phyloP scores from a whole-genome alignment of 1,284 basidiomycete species.

The Omphalotus olearius region DNA sequence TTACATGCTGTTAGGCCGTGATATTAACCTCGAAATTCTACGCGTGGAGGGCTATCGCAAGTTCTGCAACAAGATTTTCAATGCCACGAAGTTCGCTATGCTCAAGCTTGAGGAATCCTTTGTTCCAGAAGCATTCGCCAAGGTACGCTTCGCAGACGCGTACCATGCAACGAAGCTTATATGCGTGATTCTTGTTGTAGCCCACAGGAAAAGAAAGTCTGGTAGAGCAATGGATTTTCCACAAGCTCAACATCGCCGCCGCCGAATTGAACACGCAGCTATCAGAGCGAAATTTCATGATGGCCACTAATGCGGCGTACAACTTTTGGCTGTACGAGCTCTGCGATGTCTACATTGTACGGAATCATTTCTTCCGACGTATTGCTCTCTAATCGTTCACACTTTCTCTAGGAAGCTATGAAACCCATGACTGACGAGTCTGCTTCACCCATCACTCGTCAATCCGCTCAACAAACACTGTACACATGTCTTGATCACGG shows the following conservation, averaged over 20 bases:
- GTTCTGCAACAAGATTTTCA: constrained; percentile 99
- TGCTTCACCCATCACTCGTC: constrained; percentile 56
- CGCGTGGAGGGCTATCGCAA: constrained; percentile 99
- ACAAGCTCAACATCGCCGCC: constrained; percentile 87
- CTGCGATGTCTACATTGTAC: constrained; percentile 96
- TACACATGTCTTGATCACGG: constrained; percentile 95
- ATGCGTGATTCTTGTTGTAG: constrained; percentile 31
- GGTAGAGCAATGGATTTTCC: constrained; percentile 94
- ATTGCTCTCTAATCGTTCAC: constrained; percentile 6
- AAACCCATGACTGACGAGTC: constrained; percentile 91
- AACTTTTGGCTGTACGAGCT: constrained; percentile 99
- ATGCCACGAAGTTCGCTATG: constrained; percentile 98
- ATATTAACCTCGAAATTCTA: constrained; percentile 94
- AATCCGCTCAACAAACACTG: constrained; percentile 92
- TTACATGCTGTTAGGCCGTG: constrained; percentile 56
- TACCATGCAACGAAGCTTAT: too few relatives aligned
- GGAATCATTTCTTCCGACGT: constrained; percentile 20
- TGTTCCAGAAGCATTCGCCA: constrained; percentile 64
- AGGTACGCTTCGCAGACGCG: constrained; percentile 39
- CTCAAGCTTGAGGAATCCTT: constrained; percentile 86
- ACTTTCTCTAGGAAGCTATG: constrained; percentile 78
- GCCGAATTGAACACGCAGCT: constrained; percentile 76
- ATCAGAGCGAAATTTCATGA: constrained; percentile 87
- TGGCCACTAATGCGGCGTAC: constrained; percentile 81
- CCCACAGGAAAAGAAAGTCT: constrained; percentile 87